Evolutionary conservation across 768 basidiomycete genomes (phyloP).

Genomic region (Coprinopsis sp.): DNA sequence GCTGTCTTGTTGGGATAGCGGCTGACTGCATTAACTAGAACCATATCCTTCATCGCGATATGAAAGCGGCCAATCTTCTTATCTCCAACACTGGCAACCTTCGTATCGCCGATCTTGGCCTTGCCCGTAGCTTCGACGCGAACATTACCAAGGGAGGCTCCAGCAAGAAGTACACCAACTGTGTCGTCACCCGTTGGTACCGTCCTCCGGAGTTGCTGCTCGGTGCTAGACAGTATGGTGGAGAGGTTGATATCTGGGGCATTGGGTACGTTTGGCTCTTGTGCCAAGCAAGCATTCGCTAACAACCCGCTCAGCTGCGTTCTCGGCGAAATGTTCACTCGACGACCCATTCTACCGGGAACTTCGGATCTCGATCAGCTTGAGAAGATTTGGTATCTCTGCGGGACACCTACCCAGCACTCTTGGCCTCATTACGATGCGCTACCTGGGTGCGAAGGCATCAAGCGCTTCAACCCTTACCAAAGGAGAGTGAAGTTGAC

Average conservation of each 20-base stretch:
- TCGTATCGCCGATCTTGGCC: constrained; percentile 92
- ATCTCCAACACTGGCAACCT: constrained; percentile 83
- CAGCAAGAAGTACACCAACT: constrained; percentile 83
- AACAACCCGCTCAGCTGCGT: constrained; percentile 62
- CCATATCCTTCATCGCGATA: constrained; percentile 94
- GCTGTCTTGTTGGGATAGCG: constrained; percentile 5
- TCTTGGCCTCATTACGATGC: constrained; percentile 75
- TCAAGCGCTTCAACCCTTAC: constrained; percentile 54
- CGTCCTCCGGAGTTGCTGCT: constrained; percentile 89
- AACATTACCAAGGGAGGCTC: constrained; percentile 35
- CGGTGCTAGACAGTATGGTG: constrained; percentile 85
- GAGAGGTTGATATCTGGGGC: constrained; percentile 97
- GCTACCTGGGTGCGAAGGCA: constrained; percentile 75
- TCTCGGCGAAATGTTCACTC: constrained; percentile 93
- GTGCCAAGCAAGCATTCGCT: neutral
- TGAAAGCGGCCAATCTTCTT: constrained; percentile 97
- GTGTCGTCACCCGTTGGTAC: constrained; percentile 94
- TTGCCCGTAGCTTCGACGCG: constrained; percentile 77
- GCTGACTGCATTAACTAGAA: constrained; percentile 54
- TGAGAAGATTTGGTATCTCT: constrained; percentile 83
- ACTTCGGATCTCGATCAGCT: constrained; percentile 89
- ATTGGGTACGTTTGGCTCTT: constrained; percentile 61
- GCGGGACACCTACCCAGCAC: constrained; percentile 82
- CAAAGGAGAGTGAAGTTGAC: constrained; percentile 51
- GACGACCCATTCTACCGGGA: constrained; percentile 83